These are phyloP conservation scores for Petunia axillaris DNA, from an alignment of 257 asterid genomes.

Conservation along the genomic window DNA sequence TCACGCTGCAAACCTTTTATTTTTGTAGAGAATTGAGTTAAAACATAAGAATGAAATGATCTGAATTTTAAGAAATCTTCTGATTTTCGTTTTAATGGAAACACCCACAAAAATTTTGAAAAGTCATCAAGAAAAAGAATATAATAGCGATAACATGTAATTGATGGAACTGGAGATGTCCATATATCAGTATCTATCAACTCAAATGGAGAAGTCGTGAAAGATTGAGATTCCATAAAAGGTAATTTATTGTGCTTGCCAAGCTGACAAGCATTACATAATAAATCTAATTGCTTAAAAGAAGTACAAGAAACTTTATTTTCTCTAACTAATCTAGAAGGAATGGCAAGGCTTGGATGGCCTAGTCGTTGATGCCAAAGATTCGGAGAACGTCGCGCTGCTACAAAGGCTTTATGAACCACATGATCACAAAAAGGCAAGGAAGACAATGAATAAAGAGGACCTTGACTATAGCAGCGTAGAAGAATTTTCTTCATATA, in stretches of 20 bases:
- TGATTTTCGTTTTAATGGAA: conserved; percentile 9
- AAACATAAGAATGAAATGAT: not conserved
- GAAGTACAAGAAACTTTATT: not conserved
- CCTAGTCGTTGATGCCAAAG: not conserved
- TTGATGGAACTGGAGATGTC: conserved; percentile 17
- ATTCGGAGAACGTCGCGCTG: not conserved
- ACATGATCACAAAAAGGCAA: too few species aligned
- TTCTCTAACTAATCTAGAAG: not conserved
- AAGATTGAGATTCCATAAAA: too few species aligned
- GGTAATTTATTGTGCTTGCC: too few species aligned
- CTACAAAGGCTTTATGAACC: not conserved
- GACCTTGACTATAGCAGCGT: too few species aligned
- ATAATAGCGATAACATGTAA: not conserved
- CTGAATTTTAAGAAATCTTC: not conserved
- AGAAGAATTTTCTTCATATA: too few species aligned
- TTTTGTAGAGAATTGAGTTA: conserved; percentile 10
- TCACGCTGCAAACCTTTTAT: conserved; percentile 26
- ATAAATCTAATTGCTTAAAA: too few species aligned
- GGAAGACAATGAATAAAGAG: not conserved
- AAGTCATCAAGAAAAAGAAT: conserved; percentile 13
- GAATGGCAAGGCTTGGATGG: not conserved
- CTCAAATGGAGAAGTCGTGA: not conserved
- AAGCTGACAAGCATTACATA: not conserved
- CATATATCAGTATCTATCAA: conserved; percentile 11
- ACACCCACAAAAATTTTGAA: not conserved